Evolutionary conservation across 2,329 filamentous ascomycete species (phyloP).

Genomic region (Alternaria triticina): DNA sequence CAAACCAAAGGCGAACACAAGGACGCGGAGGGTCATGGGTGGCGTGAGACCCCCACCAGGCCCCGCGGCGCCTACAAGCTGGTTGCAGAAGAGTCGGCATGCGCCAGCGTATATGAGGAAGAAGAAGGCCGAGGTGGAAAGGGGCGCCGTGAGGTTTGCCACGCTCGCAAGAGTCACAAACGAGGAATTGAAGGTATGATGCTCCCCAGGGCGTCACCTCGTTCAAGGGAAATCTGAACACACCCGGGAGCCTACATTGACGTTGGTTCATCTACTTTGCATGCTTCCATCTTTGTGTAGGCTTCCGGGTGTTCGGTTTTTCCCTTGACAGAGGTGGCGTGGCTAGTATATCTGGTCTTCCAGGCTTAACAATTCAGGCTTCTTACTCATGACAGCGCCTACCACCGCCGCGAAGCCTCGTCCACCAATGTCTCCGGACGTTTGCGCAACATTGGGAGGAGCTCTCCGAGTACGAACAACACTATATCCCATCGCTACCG

Average conservation of each 20-base stretch:
- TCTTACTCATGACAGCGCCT: conserved; percentile 41
- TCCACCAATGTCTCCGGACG: conserved; percentile 59
- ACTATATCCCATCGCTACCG: conserved; percentile 61
- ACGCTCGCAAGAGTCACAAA: conserved; percentile 32
- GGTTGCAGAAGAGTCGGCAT: conserved; percentile 47
- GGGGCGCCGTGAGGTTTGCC: conserved; percentile 26
- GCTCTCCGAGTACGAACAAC: conserved; percentile 63
- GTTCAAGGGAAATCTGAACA: background rate
- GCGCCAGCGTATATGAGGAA: conserved; percentile 26
- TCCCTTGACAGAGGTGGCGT: background rate
- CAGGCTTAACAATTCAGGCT: conserved; percentile 22
- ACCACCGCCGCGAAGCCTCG: conserved; percentile 50
- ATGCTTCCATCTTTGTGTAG: background rate
- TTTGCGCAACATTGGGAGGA: conserved; percentile 64
- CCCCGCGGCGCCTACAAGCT: conserved; percentile 55
- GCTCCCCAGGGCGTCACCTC: background rate
- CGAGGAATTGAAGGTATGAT: conserved; percentile 34
- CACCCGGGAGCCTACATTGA: background rate
- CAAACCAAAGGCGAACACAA: conserved; percentile 50
- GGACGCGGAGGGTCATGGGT: conserved; percentile 29
- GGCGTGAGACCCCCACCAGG: conserved; percentile 48
- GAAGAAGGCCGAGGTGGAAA: conserved; percentile 17
- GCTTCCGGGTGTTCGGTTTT: background rate
- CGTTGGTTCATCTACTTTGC: too few species aligned
- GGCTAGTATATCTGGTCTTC: conserved; percentile 1